Evolutionary conservation across 23 red algal species (phyloP).

Genomic region (Gracilaria domingensis): DNA sequence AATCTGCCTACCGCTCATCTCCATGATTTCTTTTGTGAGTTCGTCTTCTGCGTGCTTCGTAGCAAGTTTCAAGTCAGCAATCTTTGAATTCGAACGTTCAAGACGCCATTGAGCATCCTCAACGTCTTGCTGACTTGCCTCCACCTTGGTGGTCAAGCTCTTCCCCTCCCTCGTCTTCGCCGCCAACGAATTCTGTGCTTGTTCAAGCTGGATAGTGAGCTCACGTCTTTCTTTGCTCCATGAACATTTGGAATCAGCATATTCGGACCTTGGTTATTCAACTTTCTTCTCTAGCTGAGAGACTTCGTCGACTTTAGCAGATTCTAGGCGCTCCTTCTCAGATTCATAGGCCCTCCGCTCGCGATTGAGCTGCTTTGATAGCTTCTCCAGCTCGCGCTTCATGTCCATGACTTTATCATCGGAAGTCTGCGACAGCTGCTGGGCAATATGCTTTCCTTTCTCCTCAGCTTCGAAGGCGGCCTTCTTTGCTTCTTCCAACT

Average conservation of each 20-base stretch:
- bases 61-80: conserved; percentile 43
- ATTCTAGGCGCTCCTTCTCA: conserved; percentile 28
- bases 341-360: conserved; percentile 19
- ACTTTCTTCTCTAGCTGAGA: conserved; percentile 43
- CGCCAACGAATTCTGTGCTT: conserved; percentile 40
- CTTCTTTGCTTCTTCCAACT: conserved; percentile 20
- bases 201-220: conserved; percentile 27
- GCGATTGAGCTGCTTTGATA: conserved; percentile 32
- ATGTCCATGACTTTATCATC: conserved; percentile 37
- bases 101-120: conserved; percentile 65
- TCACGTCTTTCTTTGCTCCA: conserved; percentile 49
- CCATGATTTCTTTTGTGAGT: conserved; percentile 39
- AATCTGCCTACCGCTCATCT: conserved; percentile 28
- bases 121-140: conserved; percentile 43
- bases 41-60: conserved; percentile 42
- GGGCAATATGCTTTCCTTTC: conserved; percentile 9
- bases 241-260: conserved; percentile 13
- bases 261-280: conserved; percentile 22
- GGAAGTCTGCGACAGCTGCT: conserved; percentile 1
- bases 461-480: conserved; percentile 38
- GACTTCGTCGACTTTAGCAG: conserved; percentile 23
- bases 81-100: conserved; percentile 52
- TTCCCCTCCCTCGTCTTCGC: conserved; percentile 49
- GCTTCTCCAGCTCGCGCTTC: conserved; percentile 6
- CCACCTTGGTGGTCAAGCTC: conserved; percentile 41